Evolutionary conservation across 805 yeast species (phyloP), one percentile per base, ranked within the genome.

Genomic region (Hanseniaspora thailandica): DNA sequence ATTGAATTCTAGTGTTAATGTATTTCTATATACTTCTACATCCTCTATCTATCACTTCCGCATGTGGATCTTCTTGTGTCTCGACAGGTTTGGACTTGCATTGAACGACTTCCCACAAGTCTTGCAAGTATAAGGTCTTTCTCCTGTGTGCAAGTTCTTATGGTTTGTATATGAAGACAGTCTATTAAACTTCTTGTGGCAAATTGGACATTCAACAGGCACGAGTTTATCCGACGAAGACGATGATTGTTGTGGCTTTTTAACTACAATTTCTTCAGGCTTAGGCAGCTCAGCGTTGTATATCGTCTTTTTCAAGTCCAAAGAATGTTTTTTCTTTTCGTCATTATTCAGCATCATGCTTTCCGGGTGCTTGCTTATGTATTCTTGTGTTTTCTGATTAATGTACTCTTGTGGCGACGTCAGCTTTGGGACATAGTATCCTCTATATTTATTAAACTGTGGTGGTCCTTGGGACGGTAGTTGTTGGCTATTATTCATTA

Each of bases 51-150:
- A 25, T n/a, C 34, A 22, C n/a, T 13, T 48, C 22, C 47, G 25
- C 44, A 13, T 40, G 23, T 48, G 52, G 34, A 48, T 48, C 28
- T 48, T 48, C 28, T 48, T 48, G 35, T 48, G 52, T 28, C 52
- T 31, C 2, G 52, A 48, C 2, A 48, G 47, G 9, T 48, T 48
- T 15, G 52, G 52, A 10, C 46, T 40, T 10, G 52, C 52, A 25
- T 48, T 48, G 26, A 48, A 48, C 2, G 47, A 20, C 28, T 48
- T 48, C 8, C 52, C 52, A 28, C 52, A 48, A 1, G 44, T 40
- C 30, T 48, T 48, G 41, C 52, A 48, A 6, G 22, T 33, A 17
- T 30, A 48, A 8, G 52, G 52, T 25, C 52, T 23, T 33, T 41
- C 52, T 2, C 52, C 52, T 1, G 52, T 48, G 34, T 48, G 52